These are phyloP conservation scores for Coniosporium apollinis DNA, from an alignment of 495 filamentous ascomycete species.

Conservation along the genomic window DNA sequence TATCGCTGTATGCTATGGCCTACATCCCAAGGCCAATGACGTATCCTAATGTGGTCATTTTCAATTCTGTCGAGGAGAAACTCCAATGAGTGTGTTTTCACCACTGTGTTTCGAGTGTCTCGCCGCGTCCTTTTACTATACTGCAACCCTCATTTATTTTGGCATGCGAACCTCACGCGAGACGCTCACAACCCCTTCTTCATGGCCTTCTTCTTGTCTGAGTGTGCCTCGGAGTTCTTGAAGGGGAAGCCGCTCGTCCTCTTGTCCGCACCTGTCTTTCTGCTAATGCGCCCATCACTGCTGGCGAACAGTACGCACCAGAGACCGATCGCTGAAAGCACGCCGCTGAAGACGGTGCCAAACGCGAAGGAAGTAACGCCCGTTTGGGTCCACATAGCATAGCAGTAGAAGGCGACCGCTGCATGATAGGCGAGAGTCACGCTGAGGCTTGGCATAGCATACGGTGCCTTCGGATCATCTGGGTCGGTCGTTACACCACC, in stretches of 20 bases:
- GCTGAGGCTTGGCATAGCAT: constrained; percentile 48
- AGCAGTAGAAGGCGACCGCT: constrained; percentile 46
- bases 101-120: no score
- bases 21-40: no score
- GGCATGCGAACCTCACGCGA: no score
- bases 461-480: constrained; percentile 7
- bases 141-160: no score
- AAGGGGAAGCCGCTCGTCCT: constrained; percentile 72
- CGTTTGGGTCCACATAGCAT: constrained; percentile 40
- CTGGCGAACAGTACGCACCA: constrained; percentile 66
- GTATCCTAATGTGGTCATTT: no score
- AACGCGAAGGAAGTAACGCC: constrained; percentile 38
- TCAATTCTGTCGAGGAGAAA: no score
- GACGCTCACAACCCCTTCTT: neutral
- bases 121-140: no score
- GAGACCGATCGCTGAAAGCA: constrained; percentile 42
- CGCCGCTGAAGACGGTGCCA: constrained; percentile 32
- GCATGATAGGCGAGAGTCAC: constrained; percentile 51
- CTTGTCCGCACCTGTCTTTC: constrained; percentile 62
- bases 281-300: constrained; percentile 42
- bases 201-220: neutral
- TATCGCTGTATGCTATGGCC: no score
- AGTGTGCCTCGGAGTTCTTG: constrained; percentile 36
- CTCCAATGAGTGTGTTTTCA: no score
- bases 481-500: constrained; percentile 14